Percentiles rank a stretch among this genome's conserved stretches.
phyloP scores from a whole-genome alignment of 2,329 filamentous ascomycete genomes.

The Scleromitrula shiraiana region DNA sequence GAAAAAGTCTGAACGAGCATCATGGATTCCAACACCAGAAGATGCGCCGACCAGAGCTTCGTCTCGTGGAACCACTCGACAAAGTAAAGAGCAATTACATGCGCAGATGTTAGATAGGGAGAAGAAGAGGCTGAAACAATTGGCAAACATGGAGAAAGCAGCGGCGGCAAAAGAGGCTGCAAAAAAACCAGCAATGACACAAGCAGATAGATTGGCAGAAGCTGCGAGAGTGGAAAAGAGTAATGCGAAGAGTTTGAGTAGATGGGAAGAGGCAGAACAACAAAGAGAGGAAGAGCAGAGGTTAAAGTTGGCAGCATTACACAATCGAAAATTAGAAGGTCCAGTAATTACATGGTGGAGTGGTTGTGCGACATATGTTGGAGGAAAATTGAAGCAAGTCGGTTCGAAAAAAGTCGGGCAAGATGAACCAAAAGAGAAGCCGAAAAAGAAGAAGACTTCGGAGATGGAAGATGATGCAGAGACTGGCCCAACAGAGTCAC shows the following conservation, averaged over 20 bases:
- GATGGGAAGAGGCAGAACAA: constrained; percentile 91
- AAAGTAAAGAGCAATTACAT: constrained; percentile 49
- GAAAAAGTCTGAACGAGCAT: constrained; percentile 64
- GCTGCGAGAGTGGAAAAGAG: constrained; percentile 75
- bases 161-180: constrained; percentile 60
- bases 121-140: constrained; percentile 60
- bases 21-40: constrained; percentile 57
- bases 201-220: constrained; percentile 75
- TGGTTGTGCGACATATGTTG: constrained; percentile 75
- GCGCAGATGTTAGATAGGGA: constrained; percentile 69
- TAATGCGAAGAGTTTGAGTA: constrained; percentile 83
- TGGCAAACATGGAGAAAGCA: constrained; percentile 55
- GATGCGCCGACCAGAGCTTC: constrained; percentile 56
- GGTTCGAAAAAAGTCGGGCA: constrained; percentile 53
- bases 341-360: constrained; percentile 92
- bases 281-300: constrained; percentile 76
- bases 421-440: constrained; percentile 48
- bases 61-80: constrained; percentile 52
- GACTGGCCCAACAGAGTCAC: constrained; percentile 1
- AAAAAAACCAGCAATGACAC: constrained; percentile 75
- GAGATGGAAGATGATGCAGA: constrained; percentile 34
- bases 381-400: constrained; percentile 64
- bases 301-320: constrained; percentile 76
- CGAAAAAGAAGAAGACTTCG: constrained; percentile 45
- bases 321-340: constrained; percentile 78